phyloP scores from a whole-genome alignment of 2,329 filamentous ascomycete genomes.

The Phialophora verrucosa region DNA sequence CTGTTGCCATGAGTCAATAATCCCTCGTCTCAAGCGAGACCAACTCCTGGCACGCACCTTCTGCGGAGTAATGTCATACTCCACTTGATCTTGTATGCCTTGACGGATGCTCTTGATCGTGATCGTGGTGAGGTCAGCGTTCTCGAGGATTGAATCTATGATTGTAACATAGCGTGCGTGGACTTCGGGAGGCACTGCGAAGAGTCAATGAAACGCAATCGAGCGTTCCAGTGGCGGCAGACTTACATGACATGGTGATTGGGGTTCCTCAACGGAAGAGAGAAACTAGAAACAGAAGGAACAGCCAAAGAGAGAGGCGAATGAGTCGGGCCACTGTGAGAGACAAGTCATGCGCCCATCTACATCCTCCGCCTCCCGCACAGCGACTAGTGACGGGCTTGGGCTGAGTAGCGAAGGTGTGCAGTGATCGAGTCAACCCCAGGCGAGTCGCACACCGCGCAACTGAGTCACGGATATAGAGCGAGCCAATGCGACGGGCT shows the following conservation, averaged over 20 bases:
- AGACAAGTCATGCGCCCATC: conserved; percentile 27
- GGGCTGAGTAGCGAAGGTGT: background rate
- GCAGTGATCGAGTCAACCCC: background rate
- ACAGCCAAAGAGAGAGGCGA: background rate
- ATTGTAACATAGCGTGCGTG: conserved; percentile 61
- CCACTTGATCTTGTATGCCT: conserved; percentile 64
- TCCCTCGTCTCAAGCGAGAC: background rate
- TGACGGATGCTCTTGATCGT: conserved; percentile 70
- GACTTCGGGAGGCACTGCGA: conserved; percentile 55
- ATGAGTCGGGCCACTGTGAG: conserved; percentile 5
- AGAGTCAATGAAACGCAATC: conserved; percentile 21
- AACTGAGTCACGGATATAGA: background rate
- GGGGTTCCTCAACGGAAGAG: background rate
- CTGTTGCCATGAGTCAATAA: conserved; percentile 48
- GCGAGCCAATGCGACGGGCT: background rate
- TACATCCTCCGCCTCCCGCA: conserved; percentile 15
- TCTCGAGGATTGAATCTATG: conserved; percentile 67
- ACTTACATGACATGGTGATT: conserved; percentile 35
- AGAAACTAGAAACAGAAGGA: background rate
- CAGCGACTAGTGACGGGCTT: conserved; percentile 4
- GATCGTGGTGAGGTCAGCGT: conserved; percentile 67
- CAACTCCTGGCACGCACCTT: conserved; percentile 55
- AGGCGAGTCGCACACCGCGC: background rate
- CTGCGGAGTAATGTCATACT: conserved; percentile 65
- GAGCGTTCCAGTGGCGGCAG: background rate